A percentile compares a stretch with the other conserved stretches of the same genome.
phyloP scores from a whole-genome alignment of 2,329 filamentous ascomycete genomes.

The Colletotrichum orchidophilum region DNA sequence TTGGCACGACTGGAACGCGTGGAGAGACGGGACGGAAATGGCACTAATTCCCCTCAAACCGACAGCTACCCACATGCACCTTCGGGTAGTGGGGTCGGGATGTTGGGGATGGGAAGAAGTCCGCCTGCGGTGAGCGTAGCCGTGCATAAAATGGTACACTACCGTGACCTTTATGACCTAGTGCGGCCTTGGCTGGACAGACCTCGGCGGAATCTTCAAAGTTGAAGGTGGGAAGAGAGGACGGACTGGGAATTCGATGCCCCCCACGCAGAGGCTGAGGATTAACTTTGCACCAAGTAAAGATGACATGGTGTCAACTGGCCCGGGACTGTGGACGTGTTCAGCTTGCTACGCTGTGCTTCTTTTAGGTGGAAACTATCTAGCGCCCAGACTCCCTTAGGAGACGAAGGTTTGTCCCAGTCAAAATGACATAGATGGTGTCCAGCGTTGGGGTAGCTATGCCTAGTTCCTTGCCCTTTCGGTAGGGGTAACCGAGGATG shows the following conservation, averaged over 20 bases:
- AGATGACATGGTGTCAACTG: neutral
- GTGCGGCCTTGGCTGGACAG: neutral
- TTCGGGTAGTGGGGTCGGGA: slow-evolving; percentile 2
- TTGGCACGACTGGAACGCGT: neutral
- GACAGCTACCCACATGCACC: neutral
- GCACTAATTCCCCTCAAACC: neutral
- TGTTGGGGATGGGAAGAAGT: slow-evolving; percentile 1
- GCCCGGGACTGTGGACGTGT: neutral
- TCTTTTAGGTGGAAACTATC: neutral
- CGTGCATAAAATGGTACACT: neutral
- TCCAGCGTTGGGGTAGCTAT: slow-evolving; percentile 63
- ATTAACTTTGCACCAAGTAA: neutral
- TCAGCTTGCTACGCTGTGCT: neutral
- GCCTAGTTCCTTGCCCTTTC: slow-evolving; percentile 62
- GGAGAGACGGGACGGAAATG: neutral
- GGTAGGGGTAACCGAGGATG: slow-evolving; percentile 68
- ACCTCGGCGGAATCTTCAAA: neutral
- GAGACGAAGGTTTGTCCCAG: slow-evolving; percentile 40
- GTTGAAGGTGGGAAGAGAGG: neutral
- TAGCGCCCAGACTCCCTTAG: slow-evolving; percentile 15
- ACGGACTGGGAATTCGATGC: neutral
- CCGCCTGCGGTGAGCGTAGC: neutral
- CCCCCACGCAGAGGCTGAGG: slow-evolving; percentile 22
- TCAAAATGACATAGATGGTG: slow-evolving; percentile 47
- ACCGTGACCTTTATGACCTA: neutral